Conservation (phyloP, 2,329 filamentous ascomycete species). For the Paraconiothyrium sp. region DNA sequence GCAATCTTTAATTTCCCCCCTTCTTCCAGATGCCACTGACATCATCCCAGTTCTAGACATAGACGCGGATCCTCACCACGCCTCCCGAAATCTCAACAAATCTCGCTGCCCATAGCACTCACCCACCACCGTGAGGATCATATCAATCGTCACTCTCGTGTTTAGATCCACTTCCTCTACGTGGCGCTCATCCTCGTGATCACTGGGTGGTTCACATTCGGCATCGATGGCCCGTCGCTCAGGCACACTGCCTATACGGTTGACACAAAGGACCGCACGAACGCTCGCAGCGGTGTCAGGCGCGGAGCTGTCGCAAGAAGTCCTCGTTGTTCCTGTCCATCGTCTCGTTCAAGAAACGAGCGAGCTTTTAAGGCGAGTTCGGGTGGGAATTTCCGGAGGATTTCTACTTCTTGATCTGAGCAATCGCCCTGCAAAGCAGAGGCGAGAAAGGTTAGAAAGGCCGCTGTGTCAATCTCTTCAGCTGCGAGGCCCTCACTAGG, state of each 20-base stretch:
- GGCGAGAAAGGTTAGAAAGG: neutral
- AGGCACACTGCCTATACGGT: neutral
- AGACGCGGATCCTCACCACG: neutral
- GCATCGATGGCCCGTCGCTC: neutral
- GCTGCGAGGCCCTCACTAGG: neutral
- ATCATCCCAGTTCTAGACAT: neutral
- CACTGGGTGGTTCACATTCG: neutral
- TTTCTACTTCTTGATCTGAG: neutral
- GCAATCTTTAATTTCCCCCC: no score
- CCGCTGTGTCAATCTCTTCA: neutral
- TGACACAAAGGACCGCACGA: neutral
- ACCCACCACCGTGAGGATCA: constrained; percentile 88
- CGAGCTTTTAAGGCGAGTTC: neutral
- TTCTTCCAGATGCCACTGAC: no score
- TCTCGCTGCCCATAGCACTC: constrained; percentile 92
- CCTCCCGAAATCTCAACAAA: constrained; percentile 74
- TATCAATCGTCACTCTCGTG: constrained; percentile 79
- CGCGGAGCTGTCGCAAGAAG: neutral
- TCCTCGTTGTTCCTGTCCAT: neutral
- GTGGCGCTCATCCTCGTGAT: neutral
- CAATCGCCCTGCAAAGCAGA: neutral
- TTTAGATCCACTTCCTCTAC: constrained; percentile 28
- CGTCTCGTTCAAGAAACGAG: no score
- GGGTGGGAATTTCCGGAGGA: neutral
- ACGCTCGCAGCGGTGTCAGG: neutral